Percentiles rank a stretch among this genome's conserved stretches.
phyloP scores from a whole-genome alignment of 1,284 basidiomycete species.

The Boletus sp. region DNA sequence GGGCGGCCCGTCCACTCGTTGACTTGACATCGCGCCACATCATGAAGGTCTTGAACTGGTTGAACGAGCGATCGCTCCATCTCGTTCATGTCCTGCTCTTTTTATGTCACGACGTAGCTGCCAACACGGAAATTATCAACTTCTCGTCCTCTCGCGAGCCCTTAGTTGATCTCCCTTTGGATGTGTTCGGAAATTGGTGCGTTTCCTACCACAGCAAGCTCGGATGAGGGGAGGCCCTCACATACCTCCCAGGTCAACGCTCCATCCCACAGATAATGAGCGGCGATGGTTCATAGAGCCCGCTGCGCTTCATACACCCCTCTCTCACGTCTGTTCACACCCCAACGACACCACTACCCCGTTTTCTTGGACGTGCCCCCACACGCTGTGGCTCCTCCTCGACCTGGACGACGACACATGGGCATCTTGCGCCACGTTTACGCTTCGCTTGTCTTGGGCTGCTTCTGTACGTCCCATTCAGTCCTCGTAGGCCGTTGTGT shows the following conservation, averaged over 20 bases:
- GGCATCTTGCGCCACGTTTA: slow-evolving; percentile 53
- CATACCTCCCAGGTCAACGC: slow-evolving; percentile 34
- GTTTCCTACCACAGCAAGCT: slow-evolving; percentile 23
- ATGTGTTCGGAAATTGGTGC: slow-evolving; percentile 46
- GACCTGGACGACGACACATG: slow-evolving; percentile 53
- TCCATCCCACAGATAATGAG: slow-evolving; percentile 37
- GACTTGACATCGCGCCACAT: slow-evolving; percentile 32
- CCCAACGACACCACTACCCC: slow-evolving; percentile 22
- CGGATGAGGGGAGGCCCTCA: slow-evolving; percentile 34
- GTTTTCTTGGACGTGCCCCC: slow-evolving; percentile 41
- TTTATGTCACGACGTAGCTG: slow-evolving; percentile 39
- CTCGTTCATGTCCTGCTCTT: slow-evolving; percentile 25
- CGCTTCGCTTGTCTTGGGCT: slow-evolving; percentile 66
- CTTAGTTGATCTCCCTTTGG: slow-evolving; percentile 29
- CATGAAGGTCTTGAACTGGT: slow-evolving; percentile 18
- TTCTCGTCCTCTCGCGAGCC: slow-evolving; percentile 45
- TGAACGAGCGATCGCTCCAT: slow-evolving; percentile 21
- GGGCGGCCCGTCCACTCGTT: slow-evolving; percentile 23
- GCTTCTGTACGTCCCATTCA: slow-evolving; percentile 56
- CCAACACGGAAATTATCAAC: slow-evolving; percentile 71
- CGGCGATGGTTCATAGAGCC: slow-evolving; percentile 44
- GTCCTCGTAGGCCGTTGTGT: background rate
- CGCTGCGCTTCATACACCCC: slow-evolving; percentile 47
- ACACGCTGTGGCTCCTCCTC: slow-evolving; percentile 61
- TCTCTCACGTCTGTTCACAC: slow-evolving; percentile 40